These are phyloP conservation scores for Priceomyces fermenticarens DNA, from an alignment of 805 yeast species.

Conservation along the genomic window DNA sequence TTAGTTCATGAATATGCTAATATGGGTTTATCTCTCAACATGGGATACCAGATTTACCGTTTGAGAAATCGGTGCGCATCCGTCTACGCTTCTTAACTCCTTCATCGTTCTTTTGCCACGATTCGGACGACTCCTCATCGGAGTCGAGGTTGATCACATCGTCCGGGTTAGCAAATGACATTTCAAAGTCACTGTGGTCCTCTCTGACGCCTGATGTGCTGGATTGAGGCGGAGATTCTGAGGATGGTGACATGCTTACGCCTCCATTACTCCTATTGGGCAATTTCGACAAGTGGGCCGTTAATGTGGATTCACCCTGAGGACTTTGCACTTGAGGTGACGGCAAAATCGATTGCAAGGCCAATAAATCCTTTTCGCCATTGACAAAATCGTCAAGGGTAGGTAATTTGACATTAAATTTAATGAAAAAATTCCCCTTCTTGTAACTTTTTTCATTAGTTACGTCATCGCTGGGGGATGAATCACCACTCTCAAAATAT, in stretches of 20 bases:
- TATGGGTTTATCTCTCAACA: no score
- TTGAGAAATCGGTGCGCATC: no score
- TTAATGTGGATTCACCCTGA: neutral
- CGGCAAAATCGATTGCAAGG: conserved; percentile 20
- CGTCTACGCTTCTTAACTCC: no score
- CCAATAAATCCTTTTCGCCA: conserved; percentile 17
- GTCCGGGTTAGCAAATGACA: conserved; percentile 1
- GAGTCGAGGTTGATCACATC: conserved; percentile 18
- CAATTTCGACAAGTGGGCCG: conserved; percentile 9
- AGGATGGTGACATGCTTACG: conserved; percentile 1
- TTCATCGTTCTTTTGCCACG: no score
- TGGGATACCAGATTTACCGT: no score
- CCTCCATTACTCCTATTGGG: conserved; percentile 3
- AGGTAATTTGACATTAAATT: conserved; percentile 37
- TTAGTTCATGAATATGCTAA: no score
- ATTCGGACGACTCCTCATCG: conserved; percentile 7
- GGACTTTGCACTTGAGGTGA: neutral
- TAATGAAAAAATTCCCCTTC: conserved; percentile 38
- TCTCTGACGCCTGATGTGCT: neutral
- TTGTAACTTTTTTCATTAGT: conserved; percentile 19
- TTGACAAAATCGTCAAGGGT: conserved; percentile 22
- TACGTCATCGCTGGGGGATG: conserved; percentile 11
- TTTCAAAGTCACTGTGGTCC: conserved; percentile 1
- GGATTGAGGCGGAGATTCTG: conserved; percentile 1
- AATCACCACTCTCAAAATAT: conserved; percentile 19